A percentile compares a stretch with the other conserved stretches of the same genome.
Conservation (phyloP, 1,139 yeast genomes). For the Hyphopichia buzzinii region DNA sequence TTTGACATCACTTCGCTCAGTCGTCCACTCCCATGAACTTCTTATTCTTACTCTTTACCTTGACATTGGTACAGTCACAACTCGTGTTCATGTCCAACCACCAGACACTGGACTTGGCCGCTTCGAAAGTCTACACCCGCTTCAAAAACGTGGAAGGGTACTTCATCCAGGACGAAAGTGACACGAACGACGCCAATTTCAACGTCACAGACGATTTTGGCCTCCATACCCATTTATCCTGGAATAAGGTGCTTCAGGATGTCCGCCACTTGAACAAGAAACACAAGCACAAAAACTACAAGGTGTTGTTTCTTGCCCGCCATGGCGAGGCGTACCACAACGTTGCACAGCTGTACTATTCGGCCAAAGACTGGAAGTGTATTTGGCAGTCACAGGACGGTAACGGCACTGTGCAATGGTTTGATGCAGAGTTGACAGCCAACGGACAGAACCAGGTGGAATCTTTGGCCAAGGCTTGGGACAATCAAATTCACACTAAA, state of each 20-base stretch:
- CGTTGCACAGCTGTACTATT: slow-evolving; percentile 21
- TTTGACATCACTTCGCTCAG: too few species aligned
- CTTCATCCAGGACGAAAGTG: slow-evolving; percentile 20
- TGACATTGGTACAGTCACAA: neutral
- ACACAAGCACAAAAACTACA: slow-evolving; percentile 13
- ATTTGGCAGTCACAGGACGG: slow-evolving; percentile 31
- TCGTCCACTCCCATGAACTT: too few species aligned
- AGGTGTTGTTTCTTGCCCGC: slow-evolving; percentile 36
- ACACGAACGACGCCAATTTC: slow-evolving; percentile 12
- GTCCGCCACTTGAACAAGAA: slow-evolving; percentile 11
- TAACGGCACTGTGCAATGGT: slow-evolving; percentile 32
- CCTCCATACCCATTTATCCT: slow-evolving; percentile 14
- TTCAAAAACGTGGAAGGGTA: slow-evolving; percentile 12
- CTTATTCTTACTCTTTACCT: neutral
- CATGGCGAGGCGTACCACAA: slow-evolving; percentile 46
- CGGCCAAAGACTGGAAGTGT: slow-evolving; percentile 29
- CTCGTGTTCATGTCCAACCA: neutral
- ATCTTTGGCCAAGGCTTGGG: slow-evolving; percentile 18
- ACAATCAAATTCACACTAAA: slow-evolving; percentile 11
- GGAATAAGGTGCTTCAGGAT: slow-evolving; percentile 14
- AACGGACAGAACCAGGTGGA: slow-evolving; percentile 22
- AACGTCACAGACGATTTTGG: slow-evolving; percentile 19
- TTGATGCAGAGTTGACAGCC: slow-evolving; percentile 35
- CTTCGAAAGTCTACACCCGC: slow-evolving; percentile 5
- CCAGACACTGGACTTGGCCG: neutral